Evolutionary conservation across 1,284 basidiomycete genomes (phyloP), one percentile per base, ranked within the genome.

Genomic region (Prillingera fragicola): DNA sequence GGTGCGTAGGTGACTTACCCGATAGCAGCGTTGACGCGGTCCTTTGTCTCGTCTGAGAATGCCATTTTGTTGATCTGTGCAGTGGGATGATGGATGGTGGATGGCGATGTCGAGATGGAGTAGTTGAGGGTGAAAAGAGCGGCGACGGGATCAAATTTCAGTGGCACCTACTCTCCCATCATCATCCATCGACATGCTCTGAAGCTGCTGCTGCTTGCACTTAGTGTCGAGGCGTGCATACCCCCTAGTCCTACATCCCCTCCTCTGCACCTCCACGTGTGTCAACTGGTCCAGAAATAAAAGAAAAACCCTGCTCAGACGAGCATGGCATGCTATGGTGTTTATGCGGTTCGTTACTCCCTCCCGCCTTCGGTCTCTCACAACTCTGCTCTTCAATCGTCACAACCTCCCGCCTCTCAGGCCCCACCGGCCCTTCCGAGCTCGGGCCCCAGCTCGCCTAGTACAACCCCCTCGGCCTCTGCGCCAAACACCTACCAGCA

Each of bases 31-130:
- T 71, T 70, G 48, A 70, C 62, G 45, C 65, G 52, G 62, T 72
- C 70, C 52, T 72, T 72, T 38, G 70, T 72, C 56, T 72, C 70
- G 62, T 72, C 70, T 39, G 68, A 70, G 53, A 71, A 65, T 8
- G 69, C 60, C 69, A 71, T 71, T 33, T 27, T 60, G 23, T n/a
- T 23, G 21, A 13, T 38, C 12, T 10, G 31, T 28, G 9, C 9
- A 23, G 12, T 12, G 15, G 21, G 8, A n/a, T 5, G 7, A 25
- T 10, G 28, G 28, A 27, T 19, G 22, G 7, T 17, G 37, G n/a
- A n/a, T 33, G 14, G 21, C 17, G 33, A 32, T 13, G 25, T 19
- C 22, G 25, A 21, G 9, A 33, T 19, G 27, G 33, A 26, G 23
- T 18, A 14, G 21, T 24, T 21, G 8, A 7, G n/a, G 33, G 19